Evolutionary conservation across 2,329 filamentous ascomycete species (phyloP).

Genomic region (Colletotrichum cereale): DNA sequence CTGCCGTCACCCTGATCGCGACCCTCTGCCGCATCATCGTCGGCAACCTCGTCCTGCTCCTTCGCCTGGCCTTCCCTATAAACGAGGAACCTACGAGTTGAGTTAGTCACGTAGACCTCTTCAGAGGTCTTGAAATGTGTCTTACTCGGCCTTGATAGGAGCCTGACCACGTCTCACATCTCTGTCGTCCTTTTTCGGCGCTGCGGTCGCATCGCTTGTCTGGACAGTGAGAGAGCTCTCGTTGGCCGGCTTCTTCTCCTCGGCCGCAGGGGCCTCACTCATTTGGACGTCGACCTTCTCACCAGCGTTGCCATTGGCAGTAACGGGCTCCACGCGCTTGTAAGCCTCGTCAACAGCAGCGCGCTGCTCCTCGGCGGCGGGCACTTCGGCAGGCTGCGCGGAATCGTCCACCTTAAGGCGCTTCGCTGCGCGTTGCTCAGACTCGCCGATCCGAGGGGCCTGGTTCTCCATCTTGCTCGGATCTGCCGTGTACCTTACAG

Average conservation of each 20-base stretch:
- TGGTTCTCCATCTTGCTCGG: slow-evolving; percentile 30
- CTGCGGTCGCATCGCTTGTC: slow-evolving; percentile 23
- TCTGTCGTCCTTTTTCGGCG: slow-evolving; percentile 38
- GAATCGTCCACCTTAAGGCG: slow-evolving; percentile 43
- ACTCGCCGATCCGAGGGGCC: slow-evolving; percentile 21
- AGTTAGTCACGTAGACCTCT: slow-evolving; percentile 9
- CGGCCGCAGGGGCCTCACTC: slow-evolving; percentile 17
- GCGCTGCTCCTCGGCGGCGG: slow-evolving; percentile 27
- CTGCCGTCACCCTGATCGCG: slow-evolving; percentile 53
- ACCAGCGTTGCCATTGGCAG: slow-evolving; percentile 28
- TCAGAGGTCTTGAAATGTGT: not conserved
- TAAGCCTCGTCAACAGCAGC: slow-evolving; percentile 31
- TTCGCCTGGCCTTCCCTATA: slow-evolving; percentile 57
- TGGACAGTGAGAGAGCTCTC: slow-evolving; percentile 16
- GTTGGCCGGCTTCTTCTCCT: not conserved
- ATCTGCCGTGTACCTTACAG: not conserved
- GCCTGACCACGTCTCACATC: slow-evolving; percentile 47
- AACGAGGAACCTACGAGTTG: slow-evolving; percentile 50
- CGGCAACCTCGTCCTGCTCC: slow-evolving; percentile 63
- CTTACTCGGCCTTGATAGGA: slow-evolving; percentile 55
- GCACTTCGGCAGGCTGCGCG: slow-evolving; percentile 2
- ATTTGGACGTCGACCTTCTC: slow-evolving; percentile 35
- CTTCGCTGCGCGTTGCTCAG: slow-evolving; percentile 43
- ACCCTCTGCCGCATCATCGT: slow-evolving; percentile 65
- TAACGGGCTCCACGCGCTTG: slow-evolving; percentile 25